Percentiles rank a stretch among this genome's conserved stretches.
These are phyloP conservation scores for Metschnikowia hibisci DNA, from an alignment of 805 yeast genomes.

Conservation along the genomic window DNA sequence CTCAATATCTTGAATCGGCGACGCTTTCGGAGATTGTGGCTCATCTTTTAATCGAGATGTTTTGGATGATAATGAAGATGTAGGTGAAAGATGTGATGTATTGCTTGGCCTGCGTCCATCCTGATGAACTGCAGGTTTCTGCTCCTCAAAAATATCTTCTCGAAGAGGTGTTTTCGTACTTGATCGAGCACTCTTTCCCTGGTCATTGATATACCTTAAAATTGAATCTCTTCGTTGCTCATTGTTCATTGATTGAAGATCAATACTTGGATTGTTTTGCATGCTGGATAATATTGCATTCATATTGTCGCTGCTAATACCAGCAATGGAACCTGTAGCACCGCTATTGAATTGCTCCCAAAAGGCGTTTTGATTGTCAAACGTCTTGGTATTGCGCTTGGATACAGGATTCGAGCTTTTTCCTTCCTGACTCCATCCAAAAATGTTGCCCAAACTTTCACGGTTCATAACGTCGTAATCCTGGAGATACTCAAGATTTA, in stretches of 20 bases:
- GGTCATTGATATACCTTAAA: conserved; percentile 35
- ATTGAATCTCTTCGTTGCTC: conserved; percentile 40
- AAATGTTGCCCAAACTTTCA: conserved; percentile 27
- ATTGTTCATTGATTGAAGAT: conserved; percentile 35
- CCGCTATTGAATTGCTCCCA: conserved; percentile 27
- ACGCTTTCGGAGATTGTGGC: conserved; percentile 40
- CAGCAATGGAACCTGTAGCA: conserved; percentile 26
- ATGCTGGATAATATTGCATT: conserved; percentile 33
- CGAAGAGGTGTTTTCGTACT: conserved; percentile 23
- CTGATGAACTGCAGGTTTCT: conserved; percentile 1
- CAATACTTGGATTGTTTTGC: conserved; percentile 34
- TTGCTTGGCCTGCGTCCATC: conserved; percentile 6
- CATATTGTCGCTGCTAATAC: conserved; percentile 29
- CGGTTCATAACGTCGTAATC: conserved; percentile 26
- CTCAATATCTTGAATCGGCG: conserved; percentile 21
- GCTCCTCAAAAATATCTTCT: conserved; percentile 37
- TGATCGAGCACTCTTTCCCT: conserved; percentile 18
- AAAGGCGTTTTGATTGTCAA: conserved; percentile 14
- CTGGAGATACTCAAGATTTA: conserved; percentile 29
- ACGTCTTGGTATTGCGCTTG: conserved; percentile 10
- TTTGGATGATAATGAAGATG: conserved; percentile 34
- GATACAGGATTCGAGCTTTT: conserved; percentile 1
- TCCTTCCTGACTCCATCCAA: conserved; percentile 27
- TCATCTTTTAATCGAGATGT: conserved; percentile 30
- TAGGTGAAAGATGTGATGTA: conserved; percentile 26